These are phyloP conservation scores for Rosa rugosa DNA, from an alignment of 306 rosid species.

Conservation along the genomic window DNA sequence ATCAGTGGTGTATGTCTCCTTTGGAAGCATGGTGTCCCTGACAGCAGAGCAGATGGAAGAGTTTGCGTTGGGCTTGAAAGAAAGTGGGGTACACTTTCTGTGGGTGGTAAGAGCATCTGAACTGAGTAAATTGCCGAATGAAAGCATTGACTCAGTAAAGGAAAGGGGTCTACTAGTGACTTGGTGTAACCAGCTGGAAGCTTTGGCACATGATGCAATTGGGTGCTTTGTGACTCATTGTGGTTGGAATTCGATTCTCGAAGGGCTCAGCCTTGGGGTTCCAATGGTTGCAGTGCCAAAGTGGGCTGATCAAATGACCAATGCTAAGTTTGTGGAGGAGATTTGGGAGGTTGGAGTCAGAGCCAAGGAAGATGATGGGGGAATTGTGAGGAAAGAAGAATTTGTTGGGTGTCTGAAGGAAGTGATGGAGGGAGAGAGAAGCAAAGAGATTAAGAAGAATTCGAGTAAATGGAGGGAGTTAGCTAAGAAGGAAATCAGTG, in stretches of 20 bases:
- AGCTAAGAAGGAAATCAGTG: slow-evolving; percentile 45
- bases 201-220: slow-evolving; percentile 44
- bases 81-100: slow-evolving; percentile 31
- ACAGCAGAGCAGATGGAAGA: slow-evolving; percentile 30
- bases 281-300: slow-evolving; percentile 66
- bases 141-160: slow-evolving; percentile 25
- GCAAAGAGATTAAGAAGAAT: slow-evolving; percentile 39
- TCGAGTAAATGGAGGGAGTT: slow-evolving; percentile 43
- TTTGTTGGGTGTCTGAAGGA: slow-evolving; percentile 42
- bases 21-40: slow-evolving; percentile 48
- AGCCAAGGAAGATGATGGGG: slow-evolving; percentile 54
- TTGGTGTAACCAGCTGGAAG: slow-evolving; percentile 67
- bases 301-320: slow-evolving; percentile 63
- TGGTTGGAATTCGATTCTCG: slow-evolving; percentile 73
- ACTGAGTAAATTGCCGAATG: slow-evolving; percentile 29
- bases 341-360: slow-evolving; percentile 62
- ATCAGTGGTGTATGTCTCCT: slow-evolving; percentile 45
- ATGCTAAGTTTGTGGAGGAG: slow-evolving; percentile 60
- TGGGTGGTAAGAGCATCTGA: slow-evolving; percentile 41
- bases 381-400: slow-evolving; percentile 48
- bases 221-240: slow-evolving; percentile 67
- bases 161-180: slow-evolving; percentile 45
- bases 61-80: slow-evolving; percentile 36
- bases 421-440: slow-evolving; percentile 53
- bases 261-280: slow-evolving; percentile 61